Conservation (phyloP, 78 protist species). For the Dictyostelium purpureum region DNA sequence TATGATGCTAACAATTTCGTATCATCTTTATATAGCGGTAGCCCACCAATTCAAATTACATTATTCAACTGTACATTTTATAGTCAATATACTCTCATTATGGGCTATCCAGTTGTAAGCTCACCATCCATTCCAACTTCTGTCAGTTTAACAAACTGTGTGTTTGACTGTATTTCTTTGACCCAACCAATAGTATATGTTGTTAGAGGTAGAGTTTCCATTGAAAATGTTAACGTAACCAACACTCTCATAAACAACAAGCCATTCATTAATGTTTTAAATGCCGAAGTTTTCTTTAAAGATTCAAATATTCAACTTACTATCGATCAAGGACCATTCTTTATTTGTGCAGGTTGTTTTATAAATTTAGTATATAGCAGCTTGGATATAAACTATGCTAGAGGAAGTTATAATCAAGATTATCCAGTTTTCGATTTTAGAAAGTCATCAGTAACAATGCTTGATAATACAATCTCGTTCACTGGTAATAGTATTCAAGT, state of each 20-base stretch:
- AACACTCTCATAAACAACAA: background rate
- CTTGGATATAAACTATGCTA: background rate
- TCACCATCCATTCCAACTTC: background rate
- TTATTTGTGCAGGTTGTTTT: background rate
- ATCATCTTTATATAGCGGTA: no score
- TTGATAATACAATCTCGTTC: background rate
- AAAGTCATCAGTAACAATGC: background rate
- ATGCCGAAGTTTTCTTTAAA: background rate
- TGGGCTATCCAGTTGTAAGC: background rate
- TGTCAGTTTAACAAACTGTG: background rate
- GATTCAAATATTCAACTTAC: background rate
- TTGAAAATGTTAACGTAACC: background rate
- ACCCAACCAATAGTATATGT: background rate
- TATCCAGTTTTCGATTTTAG: background rate
- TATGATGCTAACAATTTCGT: no score
- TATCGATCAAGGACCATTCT: background rate
- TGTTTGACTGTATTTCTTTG: no score
- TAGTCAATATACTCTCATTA: no score
- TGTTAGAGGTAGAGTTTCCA: background rate
- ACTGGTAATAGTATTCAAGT: background rate
- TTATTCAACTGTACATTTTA: background rate
- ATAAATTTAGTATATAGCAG: background rate
- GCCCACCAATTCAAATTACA: background rate
- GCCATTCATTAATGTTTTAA: background rate
- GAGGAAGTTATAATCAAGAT: background rate